Evolutionary conservation across 2,329 filamentous ascomycete genomes (phyloP).

Genomic region (Tolypocladium sp.): DNA sequence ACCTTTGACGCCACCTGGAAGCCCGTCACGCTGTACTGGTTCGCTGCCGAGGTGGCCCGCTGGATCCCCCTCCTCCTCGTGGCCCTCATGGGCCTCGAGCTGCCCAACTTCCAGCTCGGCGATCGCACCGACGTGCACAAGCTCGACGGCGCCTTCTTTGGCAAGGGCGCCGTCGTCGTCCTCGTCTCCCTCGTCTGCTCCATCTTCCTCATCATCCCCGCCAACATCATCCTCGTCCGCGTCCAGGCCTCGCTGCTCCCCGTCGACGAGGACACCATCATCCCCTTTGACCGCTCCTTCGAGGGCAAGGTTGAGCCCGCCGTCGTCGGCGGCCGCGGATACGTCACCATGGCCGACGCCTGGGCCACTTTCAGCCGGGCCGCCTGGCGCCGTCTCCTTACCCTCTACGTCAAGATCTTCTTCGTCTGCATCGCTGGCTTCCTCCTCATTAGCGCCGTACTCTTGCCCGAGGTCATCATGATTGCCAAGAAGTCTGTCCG

Average conservation of each 20-base stretch:
- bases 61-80: conserved; percentile 34
- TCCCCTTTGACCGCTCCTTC: conserved; percentile 85
- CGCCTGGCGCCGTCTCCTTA: conserved; percentile 63
- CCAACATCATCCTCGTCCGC: conserved; percentile 67
- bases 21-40: conserved; percentile 55
- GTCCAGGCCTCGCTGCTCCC: conserved; percentile 82
- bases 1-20: conserved; percentile 60
- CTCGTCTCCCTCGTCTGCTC: conserved; percentile 39
- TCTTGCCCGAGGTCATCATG: conserved; percentile 43
- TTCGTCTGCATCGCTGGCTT: conserved; percentile 40
- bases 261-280: conserved; percentile 71
- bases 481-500: conserved; percentile 14
- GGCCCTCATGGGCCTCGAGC: conserved; percentile 32
- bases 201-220: conserved; percentile 62
- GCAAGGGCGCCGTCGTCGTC: conserved; percentile 37
- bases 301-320: conserved; percentile 67
- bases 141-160: conserved; percentile 16
- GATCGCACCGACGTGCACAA: conserved; percentile 19
- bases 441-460: conserved; percentile 32
- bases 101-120: conserved; percentile 25
- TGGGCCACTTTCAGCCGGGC: conserved; percentile 69
- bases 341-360: conserved; percentile 63
- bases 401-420: conserved; percentile 66
- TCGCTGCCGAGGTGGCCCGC: conserved; percentile 41
- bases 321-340: conserved; percentile 63